These are phyloP conservation scores for Coriaria nepalensis DNA, from an alignment of 306 rosid species.

Conservation along the genomic window DNA sequence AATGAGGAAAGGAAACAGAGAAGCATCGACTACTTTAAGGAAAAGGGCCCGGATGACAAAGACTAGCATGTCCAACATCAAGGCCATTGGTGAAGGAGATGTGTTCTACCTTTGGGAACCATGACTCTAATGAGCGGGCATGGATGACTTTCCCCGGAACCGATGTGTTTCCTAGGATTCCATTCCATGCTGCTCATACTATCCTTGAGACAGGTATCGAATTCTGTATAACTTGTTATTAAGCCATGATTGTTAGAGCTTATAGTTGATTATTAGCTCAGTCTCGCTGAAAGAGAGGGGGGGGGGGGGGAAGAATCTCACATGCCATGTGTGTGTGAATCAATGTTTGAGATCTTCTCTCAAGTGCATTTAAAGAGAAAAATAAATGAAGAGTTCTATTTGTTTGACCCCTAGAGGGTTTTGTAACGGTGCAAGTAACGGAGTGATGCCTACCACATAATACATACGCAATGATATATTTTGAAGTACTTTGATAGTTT, in stretches of 20 bases:
- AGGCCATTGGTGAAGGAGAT: conserved; percentile 78
- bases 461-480: too few species aligned
- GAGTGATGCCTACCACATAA: too few species aligned
- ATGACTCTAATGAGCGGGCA: conserved; percentile 51
- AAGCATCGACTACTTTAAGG: conserved; percentile 81
- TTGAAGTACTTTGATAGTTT: too few species aligned
- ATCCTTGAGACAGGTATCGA: conserved; percentile 58
- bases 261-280: background rate
- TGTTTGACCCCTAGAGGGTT: too few species aligned
- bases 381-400: too few species aligned
- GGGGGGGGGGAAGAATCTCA: too few species aligned
- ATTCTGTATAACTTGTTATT: background rate
- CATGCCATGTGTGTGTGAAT: too few species aligned
- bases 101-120: conserved; percentile 70
- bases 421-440: too few species aligned
- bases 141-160: conserved; percentile 86
- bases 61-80: conserved; percentile 42
- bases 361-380: too few species aligned
- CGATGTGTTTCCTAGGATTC: conserved; percentile 64
- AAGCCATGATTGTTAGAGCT: conserved; percentile 4
- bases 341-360: too few species aligned
- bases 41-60: conserved; percentile 71
- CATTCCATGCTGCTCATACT: conserved; percentile 80
- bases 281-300: background rate
- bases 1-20: conserved; percentile 75